Evolutionary conservation across 306 rosid genomes (phyloP).

Genomic region (Begonia masoniana): DNA sequence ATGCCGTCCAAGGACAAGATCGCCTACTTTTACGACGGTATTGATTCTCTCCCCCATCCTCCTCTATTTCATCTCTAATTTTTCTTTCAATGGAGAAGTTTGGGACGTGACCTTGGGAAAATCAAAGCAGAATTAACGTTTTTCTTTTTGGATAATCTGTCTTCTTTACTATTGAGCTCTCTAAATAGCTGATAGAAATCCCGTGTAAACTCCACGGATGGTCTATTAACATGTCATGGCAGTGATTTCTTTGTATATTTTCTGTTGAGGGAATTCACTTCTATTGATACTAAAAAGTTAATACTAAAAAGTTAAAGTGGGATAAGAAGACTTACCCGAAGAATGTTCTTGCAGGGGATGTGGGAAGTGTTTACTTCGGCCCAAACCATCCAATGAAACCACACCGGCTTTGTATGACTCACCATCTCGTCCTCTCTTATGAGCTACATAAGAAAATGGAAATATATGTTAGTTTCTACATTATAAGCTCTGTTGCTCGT

Average conservation of each 20-base stretch:
- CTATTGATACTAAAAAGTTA: too few relatives aligned
- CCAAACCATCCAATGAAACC: constrained; percentile 99
- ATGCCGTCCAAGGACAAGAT: constrained; percentile 89
- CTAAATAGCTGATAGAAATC: too few relatives aligned
- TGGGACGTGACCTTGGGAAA: neutral
- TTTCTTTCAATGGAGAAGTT: neutral
- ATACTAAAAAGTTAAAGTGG: too few relatives aligned
- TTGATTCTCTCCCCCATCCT: neutral
- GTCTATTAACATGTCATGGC: too few relatives aligned
- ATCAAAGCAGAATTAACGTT: neutral
- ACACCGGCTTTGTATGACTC: constrained; percentile 96
- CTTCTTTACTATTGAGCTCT: too few relatives aligned
- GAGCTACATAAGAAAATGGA: constrained; percentile 97
- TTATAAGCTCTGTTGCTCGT: neutral
- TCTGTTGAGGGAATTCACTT: too few relatives aligned
- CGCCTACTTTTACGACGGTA: constrained; percentile 92
- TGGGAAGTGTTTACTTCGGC: constrained; percentile 93
- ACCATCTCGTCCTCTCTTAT: constrained; percentile 93
- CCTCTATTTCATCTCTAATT: neutral
- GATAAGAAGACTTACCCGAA: neutral
- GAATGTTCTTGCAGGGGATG: constrained; percentile 64
- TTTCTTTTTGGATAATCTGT: neutral
- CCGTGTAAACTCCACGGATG: too few relatives aligned
- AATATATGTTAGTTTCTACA: constrained; percentile 59
- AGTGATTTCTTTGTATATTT: too few relatives aligned